Base-by-base conservation (phyloP, 345 rosid species). In the Barbarea vulgaris region DNA sequence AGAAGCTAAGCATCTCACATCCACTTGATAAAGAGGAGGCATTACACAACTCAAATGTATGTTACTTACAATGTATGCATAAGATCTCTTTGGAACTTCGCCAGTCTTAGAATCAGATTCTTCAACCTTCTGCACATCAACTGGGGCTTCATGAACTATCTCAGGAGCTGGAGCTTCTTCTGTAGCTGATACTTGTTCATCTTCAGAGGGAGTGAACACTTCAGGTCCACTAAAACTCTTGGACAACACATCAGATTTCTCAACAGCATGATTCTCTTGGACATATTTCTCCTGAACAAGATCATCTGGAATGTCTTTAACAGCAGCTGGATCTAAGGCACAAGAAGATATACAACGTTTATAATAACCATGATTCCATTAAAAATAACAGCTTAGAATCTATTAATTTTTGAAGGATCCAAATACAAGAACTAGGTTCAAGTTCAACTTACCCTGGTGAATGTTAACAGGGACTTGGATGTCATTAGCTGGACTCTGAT, bases 61-160 rank as follows among this genome's bases (percentile, higher is more conserved):
- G n/a, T 41, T 25, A 52, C 91, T 87, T 80, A 96, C 99, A 74
- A 96, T 91, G 34, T 89, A 91, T 19, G 99, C 99, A 72, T 96
- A 96, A 9, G 99, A 93, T 79, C 88, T 88, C 90, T 89, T 96
- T 47, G 94, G 96, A 70, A 69, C 73, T 30, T 86, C 98, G 51
- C 87, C 97, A 69, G 67, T 70, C 69, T 83, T 84, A n/a, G 84
- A 58, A 64, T 77, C 66, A 25, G 87, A 74, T 63, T 91, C 93
- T 57, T 71, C 76, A 47, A 63, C 84, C 64, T 71, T 57, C 12
- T 75, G 85, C 17, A 74, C 78, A 55, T 85, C 85, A 70, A 68
- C 70, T 12, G 84, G 84, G 78, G 80, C 63, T 81, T 86, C 94
- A 74, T 86, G 87, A 78, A 89, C 88, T 55, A 80, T 84, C 73